These are phyloP conservation scores for Botryotinia globosa DNA, from an alignment of 2,329 filamentous ascomycete species.

Conservation along the genomic window DNA sequence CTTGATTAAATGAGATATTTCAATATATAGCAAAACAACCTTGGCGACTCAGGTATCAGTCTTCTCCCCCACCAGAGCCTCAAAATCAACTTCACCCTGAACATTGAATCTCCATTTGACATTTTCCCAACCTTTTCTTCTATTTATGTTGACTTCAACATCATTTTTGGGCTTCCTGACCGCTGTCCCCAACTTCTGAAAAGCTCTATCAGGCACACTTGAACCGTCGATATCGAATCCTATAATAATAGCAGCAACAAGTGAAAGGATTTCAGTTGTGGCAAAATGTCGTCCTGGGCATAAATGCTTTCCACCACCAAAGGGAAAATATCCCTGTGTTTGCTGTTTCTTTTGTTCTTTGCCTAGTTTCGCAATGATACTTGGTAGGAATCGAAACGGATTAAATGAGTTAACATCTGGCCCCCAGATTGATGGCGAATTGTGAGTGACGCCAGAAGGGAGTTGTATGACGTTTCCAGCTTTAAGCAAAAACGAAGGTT, in stretches of 20 bases:
- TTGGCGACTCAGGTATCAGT: background rate
- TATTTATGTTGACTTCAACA: constrained; percentile 26
- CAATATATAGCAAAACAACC: background rate
- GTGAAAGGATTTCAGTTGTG: constrained; percentile 41
- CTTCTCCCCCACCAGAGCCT: constrained; percentile 21
- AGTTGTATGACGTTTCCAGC: constrained; percentile 46
- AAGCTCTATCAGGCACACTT: constrained; percentile 25
- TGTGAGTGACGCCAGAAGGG: constrained; percentile 45
- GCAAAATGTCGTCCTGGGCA: constrained; percentile 44
- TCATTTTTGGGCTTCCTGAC: constrained; percentile 33
- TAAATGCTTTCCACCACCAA: constrained; percentile 43
- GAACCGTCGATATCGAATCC: constrained; percentile 32
- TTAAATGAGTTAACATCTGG: constrained; percentile 44
- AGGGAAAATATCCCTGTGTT: constrained; percentile 40
- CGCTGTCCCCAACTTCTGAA: constrained; percentile 30
- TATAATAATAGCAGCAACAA: constrained; percentile 38
- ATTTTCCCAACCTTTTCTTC: constrained; percentile 29
- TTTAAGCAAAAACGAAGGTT: constrained; percentile 43
- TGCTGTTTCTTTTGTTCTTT: constrained; percentile 27
- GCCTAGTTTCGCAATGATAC: constrained; percentile 23
- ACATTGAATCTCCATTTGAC: constrained; percentile 32
- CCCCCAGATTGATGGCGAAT: constrained; percentile 45
- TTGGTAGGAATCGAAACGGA: constrained; percentile 42
- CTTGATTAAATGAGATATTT: background rate
- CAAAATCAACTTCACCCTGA: constrained; percentile 21